Base-by-base conservation (phyloP, 306 rosid genomes). In the Castanopsis chinensis region DNA sequence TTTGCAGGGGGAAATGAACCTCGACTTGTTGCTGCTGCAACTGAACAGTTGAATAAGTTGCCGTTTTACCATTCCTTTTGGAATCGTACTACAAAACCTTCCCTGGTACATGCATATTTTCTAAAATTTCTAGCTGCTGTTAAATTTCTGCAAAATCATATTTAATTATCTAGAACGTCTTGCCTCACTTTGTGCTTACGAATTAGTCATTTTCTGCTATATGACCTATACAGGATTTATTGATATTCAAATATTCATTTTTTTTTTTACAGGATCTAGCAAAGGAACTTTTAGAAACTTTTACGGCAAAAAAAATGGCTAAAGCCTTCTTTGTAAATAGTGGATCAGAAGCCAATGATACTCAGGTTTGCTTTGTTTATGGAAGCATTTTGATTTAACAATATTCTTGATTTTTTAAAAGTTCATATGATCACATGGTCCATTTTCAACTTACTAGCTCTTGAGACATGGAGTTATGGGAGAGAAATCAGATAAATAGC, bases 21-120 rank as follows among this genome's bases (percentile, higher is more conserved):
- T 52, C 91, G 96, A 35, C 94, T 95, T 69, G 87, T 95, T 80
- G 98, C 87, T 5, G 99, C 98, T 71, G 99, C 99, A 74, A 89
- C 81, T 57, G 52, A 74, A 55, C 99, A 95, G 81, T 81, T 95
- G 79, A 93, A 90, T 73, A 95, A 89, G 74, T 90, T 95, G 90
- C 98, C 99, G 11, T 93, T 95, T 84, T 95, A 95, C 85, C 99
- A 95, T 79, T 95, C 99, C n/a, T 95, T 95, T 79, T 95, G 99
- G 99, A 95, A 95, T 82, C 97, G 98, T 27, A 90, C 99, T 41
- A 95, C 99, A 33, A 87, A 67, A 81, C 99, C 99, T 76, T 93
- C 99, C 60, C 55, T 95, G 99, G 99, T 95, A 93, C 30, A 80
- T 74, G 15, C 72, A 45, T 82, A 55, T 32, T 78, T 77, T 54